Conservation (phyloP, 176 grass and related monocot genomes). For the Olyra latifolia region DNA sequence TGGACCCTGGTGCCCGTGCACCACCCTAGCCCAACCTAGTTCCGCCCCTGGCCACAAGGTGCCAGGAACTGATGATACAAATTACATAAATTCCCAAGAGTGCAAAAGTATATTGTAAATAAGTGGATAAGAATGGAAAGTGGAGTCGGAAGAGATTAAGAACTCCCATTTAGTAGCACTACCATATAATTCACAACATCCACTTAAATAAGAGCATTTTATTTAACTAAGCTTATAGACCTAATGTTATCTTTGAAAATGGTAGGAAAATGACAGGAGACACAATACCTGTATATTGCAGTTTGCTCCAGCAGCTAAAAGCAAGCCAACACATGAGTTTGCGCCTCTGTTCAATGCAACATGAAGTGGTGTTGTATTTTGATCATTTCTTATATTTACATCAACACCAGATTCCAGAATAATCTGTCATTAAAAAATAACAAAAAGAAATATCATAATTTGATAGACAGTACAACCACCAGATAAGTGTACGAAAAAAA, state of each 20-base stretch:
- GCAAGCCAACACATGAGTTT: conserved; percentile 92
- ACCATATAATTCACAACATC: conserved; percentile 9
- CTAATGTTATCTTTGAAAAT: conserved; percentile 6
- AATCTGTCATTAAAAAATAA: conserved; percentile 60
- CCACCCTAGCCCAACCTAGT: no score
- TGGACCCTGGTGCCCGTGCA: no score
- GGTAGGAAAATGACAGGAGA: not conserved
- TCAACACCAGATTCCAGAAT: conserved; percentile 93
- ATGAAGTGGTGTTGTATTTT: conserved; percentile 94
- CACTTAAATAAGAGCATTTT: not conserved
- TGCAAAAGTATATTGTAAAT: conserved; percentile 12
- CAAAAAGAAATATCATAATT: conserved; percentile 16
- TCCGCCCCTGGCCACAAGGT: no score
- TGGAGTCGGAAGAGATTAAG: not conserved
- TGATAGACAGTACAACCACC: conserved; percentile 2
- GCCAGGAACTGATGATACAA: not conserved
- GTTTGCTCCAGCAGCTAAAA: conserved; percentile 93
- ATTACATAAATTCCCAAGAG: not conserved
- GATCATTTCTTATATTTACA: conserved; percentile 97
- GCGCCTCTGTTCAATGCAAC: conserved; percentile 96
- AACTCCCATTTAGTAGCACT: not conserved
- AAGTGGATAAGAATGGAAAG: not conserved
- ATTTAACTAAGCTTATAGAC: conserved; percentile 12
- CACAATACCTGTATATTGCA: conserved; percentile 87
- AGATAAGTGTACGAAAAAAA: conserved; percentile 10